phyloP scores from a whole-genome alignment of 2,329 filamentous ascomycete genomes.

The Aspergillus sp. region DNA sequence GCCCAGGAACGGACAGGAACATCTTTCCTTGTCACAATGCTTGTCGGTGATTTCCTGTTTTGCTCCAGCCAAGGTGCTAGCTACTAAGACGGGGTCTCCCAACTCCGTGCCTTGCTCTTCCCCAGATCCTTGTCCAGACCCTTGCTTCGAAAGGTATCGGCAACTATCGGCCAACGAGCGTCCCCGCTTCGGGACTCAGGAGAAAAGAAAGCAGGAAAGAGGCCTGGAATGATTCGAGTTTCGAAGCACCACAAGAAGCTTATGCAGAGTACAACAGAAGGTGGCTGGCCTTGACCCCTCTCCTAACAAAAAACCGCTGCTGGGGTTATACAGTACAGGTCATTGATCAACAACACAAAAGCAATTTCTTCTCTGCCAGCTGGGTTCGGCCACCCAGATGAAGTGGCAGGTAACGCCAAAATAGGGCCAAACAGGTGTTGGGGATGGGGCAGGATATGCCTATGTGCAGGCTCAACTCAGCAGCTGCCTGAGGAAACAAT shows the following conservation, averaged over 20 bases:
- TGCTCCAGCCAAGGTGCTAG: not conserved
- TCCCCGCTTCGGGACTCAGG: not conserved
- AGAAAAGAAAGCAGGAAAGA: not conserved
- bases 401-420: not conserved
- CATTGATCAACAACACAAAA: not conserved
- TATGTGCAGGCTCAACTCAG: too few relatives aligned
- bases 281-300: not conserved
- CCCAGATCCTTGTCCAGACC: not conserved
- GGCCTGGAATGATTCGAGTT: conserved; percentile 5
- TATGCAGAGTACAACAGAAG: not conserved
- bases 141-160: too few relatives aligned
- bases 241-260: conserved; percentile 2
- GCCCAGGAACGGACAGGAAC: not conserved
- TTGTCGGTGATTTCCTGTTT: not conserved
- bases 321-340: not conserved
- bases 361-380: not conserved
- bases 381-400: not conserved
- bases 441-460: not conserved
- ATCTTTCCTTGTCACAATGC: not conserved
- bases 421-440: not conserved
- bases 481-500: not conserved
- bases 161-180: not conserved
- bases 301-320: not conserved
- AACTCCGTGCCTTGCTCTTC: not conserved
- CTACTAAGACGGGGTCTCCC: not conserved